Base-by-base conservation (phyloP, 352 stramenopile species). In the Globisporangium camurandrum region DNA sequence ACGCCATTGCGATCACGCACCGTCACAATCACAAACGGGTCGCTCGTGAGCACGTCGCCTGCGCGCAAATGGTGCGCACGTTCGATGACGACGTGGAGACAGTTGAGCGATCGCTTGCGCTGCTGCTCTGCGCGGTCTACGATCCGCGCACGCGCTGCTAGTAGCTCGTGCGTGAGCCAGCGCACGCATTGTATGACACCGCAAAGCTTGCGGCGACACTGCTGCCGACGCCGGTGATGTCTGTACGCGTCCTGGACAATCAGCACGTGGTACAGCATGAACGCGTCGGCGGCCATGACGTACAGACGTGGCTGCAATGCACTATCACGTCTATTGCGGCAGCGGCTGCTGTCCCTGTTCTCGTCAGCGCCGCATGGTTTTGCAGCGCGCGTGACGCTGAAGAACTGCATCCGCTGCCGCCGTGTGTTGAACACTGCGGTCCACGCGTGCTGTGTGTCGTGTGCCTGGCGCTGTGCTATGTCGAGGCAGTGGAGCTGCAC, bases 161-260 rank as follows among this genome's bases (percentile, higher is more conserved):
- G 17, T n/a, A 71, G 20, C 26, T 71, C 61, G 12, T 47, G 30
- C 7, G 54, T 54, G 20, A 65, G 33, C 57, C 66, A 67, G 27
- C 50, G 60, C 6, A 46, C 55, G 2, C 64, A 73, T 27, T 64
- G 34, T 14, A 71, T 31, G 1, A 85, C 46, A 1, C 75, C 73
- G 22, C 58, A 64, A 16, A 74, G 17, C 1, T 47, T 49, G 0
- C 68, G 63, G 1, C 61, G 51, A 22, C 56, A 56, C 11, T 45
- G 56, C 10, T 61, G 62, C 34, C 56, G 56, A 0, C 11, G n/a
- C 6, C 45, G 57, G 38, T 64, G 69, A 31, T 52, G 60, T 4
- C 79, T 69, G 52, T 76, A 84, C 0, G 74, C 65, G 45, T 88
- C 75, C 66, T 90, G 79, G 1, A 86, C 65, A 12, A 88, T 51